Evolutionary conservation across 2,329 filamentous ascomycete genomes (phyloP), one percentile per base, ranked within the genome.

Genomic region (Cordyceps tenuipes): DNA sequence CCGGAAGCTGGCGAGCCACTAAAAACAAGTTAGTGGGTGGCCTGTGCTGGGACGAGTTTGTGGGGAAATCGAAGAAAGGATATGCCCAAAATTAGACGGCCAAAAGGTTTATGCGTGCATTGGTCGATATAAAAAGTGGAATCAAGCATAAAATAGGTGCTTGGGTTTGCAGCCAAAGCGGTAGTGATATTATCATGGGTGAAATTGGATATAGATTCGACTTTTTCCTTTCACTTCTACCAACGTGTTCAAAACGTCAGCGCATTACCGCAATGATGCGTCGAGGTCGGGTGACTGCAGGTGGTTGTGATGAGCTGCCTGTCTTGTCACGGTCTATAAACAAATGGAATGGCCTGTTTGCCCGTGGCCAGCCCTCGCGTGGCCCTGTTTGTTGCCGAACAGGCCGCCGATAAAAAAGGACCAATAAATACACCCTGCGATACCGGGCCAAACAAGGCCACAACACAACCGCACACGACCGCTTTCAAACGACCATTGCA

Each of bases 21-120:
- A 36, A 36, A 36, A 48, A 29, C 13, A 50, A 15, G 34, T 29
- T 29, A 29, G 26, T 29, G 21, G 36, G 50, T 53, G 50, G 50
- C 50, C 41, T 53, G 50, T 53, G 50, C 50, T 13, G 19, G 48
- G 8, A 10, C n/a, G 21, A 41, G 19, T 56, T 47, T 56, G 53
- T 56, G 53, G 53, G 53, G 53, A 56, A 56, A 56, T 56, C 53
- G 53, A 56, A 17, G 23, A 46, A 13, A 52, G 17, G 13, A 53
- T 39, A 50, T 34, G 2, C 17, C 8, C 1, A 46, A 31, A 12
- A 31, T 46, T 23, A 23, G 4, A 15, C 17, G 17, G 21, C 36
- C n/a, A 41, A 56, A 36, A 56, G 15, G 29, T 21, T 47, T 46
- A 56, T 46, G 43, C 53, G 9, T 44, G 41, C 43, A 47, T 56